Base-by-base conservation (phyloP, 768 basidiomycete species). In the Auricularia cornea region DNA sequence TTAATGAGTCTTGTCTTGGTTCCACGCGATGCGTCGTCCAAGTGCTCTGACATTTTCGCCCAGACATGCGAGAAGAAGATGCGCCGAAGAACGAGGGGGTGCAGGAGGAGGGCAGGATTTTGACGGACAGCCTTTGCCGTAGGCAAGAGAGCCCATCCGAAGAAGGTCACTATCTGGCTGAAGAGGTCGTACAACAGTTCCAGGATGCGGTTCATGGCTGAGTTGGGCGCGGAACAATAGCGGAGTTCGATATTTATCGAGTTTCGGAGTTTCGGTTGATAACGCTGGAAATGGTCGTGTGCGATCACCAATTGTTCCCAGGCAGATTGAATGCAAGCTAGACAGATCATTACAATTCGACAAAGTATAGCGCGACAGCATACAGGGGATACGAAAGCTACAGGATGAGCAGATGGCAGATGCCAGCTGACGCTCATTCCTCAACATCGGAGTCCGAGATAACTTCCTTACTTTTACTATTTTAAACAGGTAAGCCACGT, bases 381-480 rank as follows among this genome's bases (percentile, higher is more conserved):
- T n/a, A n/a, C n/a, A n/a, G n/a, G n/a, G n/a, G n/a, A n/a, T n/a
- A n/a, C n/a, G n/a, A n/a, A n/a, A n/a, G n/a, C n/a, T n/a, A n/a
- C n/a, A n/a, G n/a, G n/a, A n/a, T n/a, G n/a, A n/a, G n/a, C n/a
- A n/a, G n/a, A n/a, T n/a, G n/a, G n/a, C n/a, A n/a, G n/a, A n/a
- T n/a, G n/a, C n/a, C n/a, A n/a, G n/a, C n/a, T n/a, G n/a, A n/a
- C n/a, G n/a, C n/a, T n/a, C n/a, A n/a, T n/a, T n/a, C n/a, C n/a
- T n/a, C n/a, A n/a, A n/a, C 35, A 71, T 94, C 93, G 2, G 91
- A 92, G 71, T 94, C 92, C 6, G 88, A 88, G 59, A 96, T 84
- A 73, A 86, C 82, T 69, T 87, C 93, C 74, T 92, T 93, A 70
- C 90, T 94, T 80, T 94, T 95, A 71, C 93, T 94, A 54, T 26